These are phyloP conservation scores for Eutrema heterophyllum DNA, from an alignment of 345 rosid species.

Conservation along the genomic window DNA sequence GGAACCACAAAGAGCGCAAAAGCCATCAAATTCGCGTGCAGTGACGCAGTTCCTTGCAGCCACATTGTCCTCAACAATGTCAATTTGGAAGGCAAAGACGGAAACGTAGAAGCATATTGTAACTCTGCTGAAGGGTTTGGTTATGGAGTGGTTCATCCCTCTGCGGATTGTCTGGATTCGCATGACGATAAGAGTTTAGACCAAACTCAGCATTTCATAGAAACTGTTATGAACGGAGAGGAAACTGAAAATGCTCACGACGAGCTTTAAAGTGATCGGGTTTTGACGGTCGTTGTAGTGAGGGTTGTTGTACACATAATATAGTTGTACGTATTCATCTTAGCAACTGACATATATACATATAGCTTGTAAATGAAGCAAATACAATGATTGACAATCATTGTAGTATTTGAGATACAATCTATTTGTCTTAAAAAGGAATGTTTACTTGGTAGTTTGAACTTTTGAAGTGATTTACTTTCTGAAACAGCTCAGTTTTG, in stretches of 20 bases:
- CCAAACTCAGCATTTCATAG: slow-evolving; percentile 2
- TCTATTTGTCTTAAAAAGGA: neutral
- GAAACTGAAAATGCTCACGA: slow-evolving; percentile 13
- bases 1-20: slow-evolving; percentile 69
- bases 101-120: slow-evolving; percentile 81
- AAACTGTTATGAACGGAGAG: neutral
- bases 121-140: slow-evolving; percentile 85
- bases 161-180: slow-evolving; percentile 82
- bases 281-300: slow-evolving; percentile 21
- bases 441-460: neutral
- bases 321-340: slow-evolving; percentile 9
- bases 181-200: slow-evolving; percentile 31
- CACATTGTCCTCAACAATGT: slow-evolving; percentile 72
- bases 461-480: neutral
- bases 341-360: slow-evolving; percentile 18
- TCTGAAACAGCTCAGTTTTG: neutral
- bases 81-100: slow-evolving; percentile 69
- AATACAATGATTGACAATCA: slow-evolving; percentile 24
- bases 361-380: slow-evolving; percentile 9
- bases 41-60: slow-evolving; percentile 87
- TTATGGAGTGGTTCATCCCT: slow-evolving; percentile 76
- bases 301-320: slow-evolving; percentile 8
- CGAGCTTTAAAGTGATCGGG: slow-evolving; percentile 19
- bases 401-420: slow-evolving; percentile 13
- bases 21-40: slow-evolving; percentile 90